These are phyloP conservation scores for Litsea cubeba DNA, from an alignment of 164 flowering plant species.

Conservation along the genomic window DNA sequence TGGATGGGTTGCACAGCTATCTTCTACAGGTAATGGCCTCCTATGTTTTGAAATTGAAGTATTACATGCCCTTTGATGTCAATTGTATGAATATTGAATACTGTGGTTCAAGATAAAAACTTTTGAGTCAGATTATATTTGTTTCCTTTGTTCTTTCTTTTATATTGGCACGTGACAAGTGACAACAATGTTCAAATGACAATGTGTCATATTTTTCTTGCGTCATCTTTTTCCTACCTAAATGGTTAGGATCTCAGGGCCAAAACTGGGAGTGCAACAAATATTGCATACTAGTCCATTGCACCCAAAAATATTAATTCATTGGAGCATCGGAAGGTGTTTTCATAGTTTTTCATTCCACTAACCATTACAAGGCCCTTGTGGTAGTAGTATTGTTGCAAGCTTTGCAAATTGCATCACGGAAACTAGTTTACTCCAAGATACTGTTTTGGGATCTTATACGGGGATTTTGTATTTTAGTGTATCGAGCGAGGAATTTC, in stretches of 20 bases:
- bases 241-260: neutral
- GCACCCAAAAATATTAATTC: neutral
- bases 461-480: conserved; percentile 20
- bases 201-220: neutral
- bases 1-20: conserved; percentile 90
- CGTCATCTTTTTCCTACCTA: too few species aligned
- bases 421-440: neutral
- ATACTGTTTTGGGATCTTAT: neutral
- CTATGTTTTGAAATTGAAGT: neutral
- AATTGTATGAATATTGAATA: neutral
- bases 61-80: neutral
- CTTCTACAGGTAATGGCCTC: conserved; percentile 71
- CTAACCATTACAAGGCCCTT: neutral
- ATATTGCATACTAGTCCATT: neutral
- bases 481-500: conserved; percentile 78
- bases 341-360: neutral
- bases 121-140: neutral
- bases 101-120: neutral
- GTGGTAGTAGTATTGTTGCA: neutral
- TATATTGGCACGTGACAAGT: neutral
- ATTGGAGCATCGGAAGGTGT: too few species aligned
- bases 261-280: neutral
- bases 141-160: neutral
- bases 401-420: neutral
- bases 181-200: neutral